Evolutionary conservation across 2,329 filamentous ascomycete genomes (phyloP), one percentile per base, ranked within the genome.

Genomic region (Arthroderma sp.): DNA sequence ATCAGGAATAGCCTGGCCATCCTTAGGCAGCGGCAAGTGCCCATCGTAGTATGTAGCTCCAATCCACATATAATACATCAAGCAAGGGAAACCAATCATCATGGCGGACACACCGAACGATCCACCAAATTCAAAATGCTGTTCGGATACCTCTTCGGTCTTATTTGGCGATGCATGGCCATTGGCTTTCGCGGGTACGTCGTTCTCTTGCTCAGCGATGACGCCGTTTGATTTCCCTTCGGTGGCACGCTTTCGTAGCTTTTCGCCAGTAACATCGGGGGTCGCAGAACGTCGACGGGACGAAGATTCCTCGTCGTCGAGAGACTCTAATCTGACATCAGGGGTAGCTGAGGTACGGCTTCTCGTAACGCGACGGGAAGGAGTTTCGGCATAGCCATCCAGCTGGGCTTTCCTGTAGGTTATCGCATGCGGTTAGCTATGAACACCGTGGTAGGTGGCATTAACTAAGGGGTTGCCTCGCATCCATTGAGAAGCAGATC

Each of bases 61-160:
- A 64, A 94, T 81, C 88, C 88, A 96, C 88, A 98, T 94, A 69
- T 95, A 96, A 75, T 86, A 95, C 89, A 96, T 96, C 56, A 98
- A 75, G 33, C 81, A 50, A n/a, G 91, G 91, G 66, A 96, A 98
- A 38, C 83, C 78, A 50, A 87, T 74, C 86, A 96, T 96, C 77
- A 95, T 87, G 53, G 76, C 70, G 10, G 75, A 66, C 36, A 88
- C 82, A 45, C 91, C 89, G n/a, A 74, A 61, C 3, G 85, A 80
- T 47, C 91, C 91, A 51, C 89, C 89, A 60, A 96, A 98, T 61
- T 98, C 93, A 52, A 73, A 73, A 50, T 76, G 65, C 27, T 33
- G 29, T 34, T 51, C 11, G 43, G 8, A 30, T 29, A n/a, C 41
- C 7, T 6, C 32, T 9, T 36, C 32, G 15, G 27, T 42, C 11